These are phyloP conservation scores for Geoglossum glabrum DNA, from an alignment of 495 filamentous ascomycete species.

Conservation along the genomic window DNA sequence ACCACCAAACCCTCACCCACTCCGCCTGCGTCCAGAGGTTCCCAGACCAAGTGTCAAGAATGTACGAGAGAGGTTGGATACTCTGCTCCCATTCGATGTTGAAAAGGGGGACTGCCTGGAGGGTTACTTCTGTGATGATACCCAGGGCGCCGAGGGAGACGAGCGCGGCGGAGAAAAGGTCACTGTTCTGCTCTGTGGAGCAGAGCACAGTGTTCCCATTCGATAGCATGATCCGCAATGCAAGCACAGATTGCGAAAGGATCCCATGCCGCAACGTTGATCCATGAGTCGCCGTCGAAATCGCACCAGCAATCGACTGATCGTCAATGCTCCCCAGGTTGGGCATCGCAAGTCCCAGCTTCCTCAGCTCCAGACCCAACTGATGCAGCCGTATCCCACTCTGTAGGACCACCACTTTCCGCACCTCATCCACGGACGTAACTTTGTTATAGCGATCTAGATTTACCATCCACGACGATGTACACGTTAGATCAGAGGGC, in stretches of 20 bases:
- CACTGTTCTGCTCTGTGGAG: constrained; percentile 44
- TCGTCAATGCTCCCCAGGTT: constrained; percentile 88
- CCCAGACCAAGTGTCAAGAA: constrained; percentile 52
- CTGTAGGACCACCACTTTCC: constrained; percentile 50
- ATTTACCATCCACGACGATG: constrained; percentile 85
- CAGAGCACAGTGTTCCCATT: constrained; percentile 61
- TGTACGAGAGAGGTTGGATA: constrained; percentile 40
- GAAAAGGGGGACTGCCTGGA: constrained; percentile 55
- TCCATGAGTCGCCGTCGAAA: constrained; percentile 84
- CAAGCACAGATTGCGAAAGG: constrained; percentile 51
- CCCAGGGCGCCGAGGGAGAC: constrained; percentile 78
- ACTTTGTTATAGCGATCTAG: constrained; percentile 65
- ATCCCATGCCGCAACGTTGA: constrained; percentile 69
- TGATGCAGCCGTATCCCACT: constrained; percentile 64
- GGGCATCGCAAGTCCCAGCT: constrained; percentile 57
- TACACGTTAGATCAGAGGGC: constrained; percentile 81
- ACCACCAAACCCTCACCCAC: constrained; percentile 92
- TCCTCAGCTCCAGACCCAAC: constrained; percentile 46
- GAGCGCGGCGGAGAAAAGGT: constrained; percentile 75
- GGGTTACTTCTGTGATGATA: constrained; percentile 73
- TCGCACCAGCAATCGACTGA: constrained; percentile 83
- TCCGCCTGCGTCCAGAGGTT: constrained; percentile 65
- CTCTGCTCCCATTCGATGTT: constrained; percentile 73
- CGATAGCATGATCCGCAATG: constrained; percentile 60
- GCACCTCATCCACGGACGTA: constrained; percentile 41